Conservation (phyloP, 2,329 filamentous ascomycete genomes). For the Aspergillus aculeatinus region DNA sequence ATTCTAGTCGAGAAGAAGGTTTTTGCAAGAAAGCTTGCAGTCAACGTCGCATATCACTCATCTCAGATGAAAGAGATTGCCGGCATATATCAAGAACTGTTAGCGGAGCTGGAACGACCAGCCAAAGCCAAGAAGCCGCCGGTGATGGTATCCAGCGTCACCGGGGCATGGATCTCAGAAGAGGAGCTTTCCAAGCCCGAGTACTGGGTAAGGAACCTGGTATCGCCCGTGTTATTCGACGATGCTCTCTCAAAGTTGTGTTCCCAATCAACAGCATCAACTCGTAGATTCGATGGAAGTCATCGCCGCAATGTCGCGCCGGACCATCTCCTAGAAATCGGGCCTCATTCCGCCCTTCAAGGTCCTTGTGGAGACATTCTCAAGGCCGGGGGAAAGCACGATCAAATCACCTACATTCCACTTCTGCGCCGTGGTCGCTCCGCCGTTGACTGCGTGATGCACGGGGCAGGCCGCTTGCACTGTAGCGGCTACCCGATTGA, state of each 20-base stretch:
- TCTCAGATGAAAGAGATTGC: slow-evolving; percentile 20
- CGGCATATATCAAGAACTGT: background rate
- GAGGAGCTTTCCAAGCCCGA: slow-evolving; percentile 6
- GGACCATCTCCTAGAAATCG: slow-evolving; percentile 20
- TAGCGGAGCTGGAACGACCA: background rate
- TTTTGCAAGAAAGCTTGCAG: slow-evolving; percentile 15
- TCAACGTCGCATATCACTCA: slow-evolving; percentile 22
- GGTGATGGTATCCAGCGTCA: slow-evolving; percentile 21
- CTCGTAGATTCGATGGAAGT: slow-evolving; percentile 1
- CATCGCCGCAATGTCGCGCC: slow-evolving; percentile 7
- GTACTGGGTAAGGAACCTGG: slow-evolving; percentile 23
- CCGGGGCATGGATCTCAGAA: slow-evolving; percentile 5
- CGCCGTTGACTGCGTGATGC: background rate
- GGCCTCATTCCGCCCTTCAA: slow-evolving; percentile 20
- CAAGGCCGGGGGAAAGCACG: background rate
- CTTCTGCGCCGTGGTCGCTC: background rate
- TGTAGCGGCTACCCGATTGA: background rate
- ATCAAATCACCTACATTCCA: background rate
- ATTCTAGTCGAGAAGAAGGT: slow-evolving; percentile 6
- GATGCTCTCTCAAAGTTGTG: slow-evolving; percentile 7
- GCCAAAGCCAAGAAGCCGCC: background rate
- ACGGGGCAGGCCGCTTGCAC: background rate
- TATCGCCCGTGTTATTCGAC: slow-evolving; percentile 19
- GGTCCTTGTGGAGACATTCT: slow-evolving; percentile 17
- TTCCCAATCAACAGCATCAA: background rate